A percentile compares a stretch with the other conserved stretches of the same genome.
These are phyloP conservation scores for Clavispora asparagi DNA, from an alignment of 805 yeast genomes.

Conservation along the genomic window DNA sequence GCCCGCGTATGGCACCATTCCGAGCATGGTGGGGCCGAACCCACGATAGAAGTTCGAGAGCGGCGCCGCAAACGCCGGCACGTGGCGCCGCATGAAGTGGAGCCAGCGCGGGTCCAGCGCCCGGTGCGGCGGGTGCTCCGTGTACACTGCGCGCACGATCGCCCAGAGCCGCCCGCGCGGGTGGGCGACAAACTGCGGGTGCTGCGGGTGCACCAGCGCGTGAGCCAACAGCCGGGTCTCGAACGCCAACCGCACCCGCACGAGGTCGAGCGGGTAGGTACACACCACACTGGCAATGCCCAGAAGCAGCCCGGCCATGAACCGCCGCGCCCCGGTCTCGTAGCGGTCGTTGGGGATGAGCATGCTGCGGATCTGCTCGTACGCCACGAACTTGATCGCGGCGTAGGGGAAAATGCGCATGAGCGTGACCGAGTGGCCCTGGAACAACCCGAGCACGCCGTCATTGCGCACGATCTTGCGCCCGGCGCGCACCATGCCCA, in stretches of 20 bases:
- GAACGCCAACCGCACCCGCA: conserved; percentile 89
- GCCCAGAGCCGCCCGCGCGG: conserved; percentile 27
- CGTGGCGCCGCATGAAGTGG: conserved; percentile 25
- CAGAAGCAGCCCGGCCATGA: conserved; percentile 84
- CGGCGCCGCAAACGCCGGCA: conserved; percentile 29
- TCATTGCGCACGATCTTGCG: conserved; percentile 58
- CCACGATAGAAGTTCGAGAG: conserved; percentile 84
- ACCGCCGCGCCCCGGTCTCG: conserved; percentile 78
- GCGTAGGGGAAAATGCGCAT: conserved; percentile 94
- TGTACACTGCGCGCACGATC: conserved; percentile 27
- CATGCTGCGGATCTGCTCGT: conserved; percentile 81
- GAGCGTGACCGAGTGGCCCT: conserved; percentile 93
- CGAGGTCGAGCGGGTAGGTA: conserved; percentile 88
- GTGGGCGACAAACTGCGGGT: conserved; percentile 19
- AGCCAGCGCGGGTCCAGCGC: conserved; percentile 35
- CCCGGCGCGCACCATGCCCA: conserved; percentile 73
- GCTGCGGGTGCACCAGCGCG: conserved; percentile 19
- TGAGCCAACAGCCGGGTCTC: conserved; percentile 50
- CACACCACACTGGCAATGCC: conserved; percentile 82
- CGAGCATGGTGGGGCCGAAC: conserved; percentile 86
- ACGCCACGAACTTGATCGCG: conserved; percentile 92
- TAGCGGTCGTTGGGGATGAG: conserved; percentile 68
- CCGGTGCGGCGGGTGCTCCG: conserved; percentile 33
- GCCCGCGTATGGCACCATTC: conserved; percentile 98
- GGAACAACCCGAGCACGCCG: conserved; percentile 79